Evolutionary conservation across 441 rosid species (phyloP), one percentile per base, ranked within the genome.

Genomic region (Isatis lusitanica): DNA sequence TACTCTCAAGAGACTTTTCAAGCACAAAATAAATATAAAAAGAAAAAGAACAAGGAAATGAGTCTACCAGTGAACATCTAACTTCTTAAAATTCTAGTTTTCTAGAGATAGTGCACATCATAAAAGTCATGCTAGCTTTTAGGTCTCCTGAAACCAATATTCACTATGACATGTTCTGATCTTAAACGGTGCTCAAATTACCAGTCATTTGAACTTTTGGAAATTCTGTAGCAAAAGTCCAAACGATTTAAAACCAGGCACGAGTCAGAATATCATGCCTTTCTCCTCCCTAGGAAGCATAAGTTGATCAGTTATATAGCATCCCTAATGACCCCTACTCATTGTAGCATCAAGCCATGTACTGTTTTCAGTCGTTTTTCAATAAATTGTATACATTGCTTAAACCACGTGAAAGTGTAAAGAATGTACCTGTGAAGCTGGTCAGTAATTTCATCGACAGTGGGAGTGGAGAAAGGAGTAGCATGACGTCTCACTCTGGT

Each of bases 401-500:
- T 39, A 71, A 57, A 18, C 39, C 65, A 61, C 53, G 24, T 43
- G 33, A 9, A 6, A 66, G 4, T 28, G 72, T 65, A 51, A 72
- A 61, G 40, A 72, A 47, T 4, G 56, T 70, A 93, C 99, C 95
- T 90, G 83, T 90, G 97, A 67, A 90, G 92, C 82, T 95, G 99
- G 44, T 88, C 83, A 6, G 94, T 87, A 48, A 95, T 91, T 80
- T 83, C 88, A 62, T 77, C 84, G 63, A 88, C 79, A 38, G 91
- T 81, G 26, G 82, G 85, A 66, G 98, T 85, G 78, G 93, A 90
- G 84, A 93, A 95, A 70, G 98, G 98, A 65, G 97, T 93, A 43
- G 99, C 98, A 67, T 90, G 80, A 76, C 77, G 90, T 69, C 72
- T 74, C 44, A 68, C 73, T 58, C 91, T 91, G 58, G 90, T 84